Percentiles rank a stretch among this genome's conserved stretches.
Evolutionary conservation across 2,329 filamentous ascomycete genomes (phyloP).

Genomic region (Botrytis fragariae): DNA sequence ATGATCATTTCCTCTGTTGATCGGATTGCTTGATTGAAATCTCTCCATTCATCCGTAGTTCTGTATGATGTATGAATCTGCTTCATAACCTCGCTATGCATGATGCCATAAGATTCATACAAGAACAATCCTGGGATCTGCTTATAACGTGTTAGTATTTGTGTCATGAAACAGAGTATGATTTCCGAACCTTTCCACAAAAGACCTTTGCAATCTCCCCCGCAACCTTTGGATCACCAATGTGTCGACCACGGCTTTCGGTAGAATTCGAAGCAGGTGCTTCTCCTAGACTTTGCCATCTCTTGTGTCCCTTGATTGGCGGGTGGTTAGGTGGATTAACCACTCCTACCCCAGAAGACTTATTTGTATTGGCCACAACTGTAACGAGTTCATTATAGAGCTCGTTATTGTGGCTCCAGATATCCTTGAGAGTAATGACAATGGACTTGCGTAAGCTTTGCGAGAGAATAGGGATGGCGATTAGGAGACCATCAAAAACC

Average conservation of each 20-base stretch:
- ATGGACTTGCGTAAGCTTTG: slow-evolving; percentile 67
- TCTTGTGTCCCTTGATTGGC: slow-evolving; percentile 40
- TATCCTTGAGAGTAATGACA: slow-evolving; percentile 74
- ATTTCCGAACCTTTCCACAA: slow-evolving; percentile 50
- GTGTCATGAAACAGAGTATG: not conserved
- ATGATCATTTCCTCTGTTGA: slow-evolving; percentile 72
- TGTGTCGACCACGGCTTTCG: slow-evolving; percentile 47
- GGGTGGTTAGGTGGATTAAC: slow-evolving; percentile 15
- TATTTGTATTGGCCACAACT: slow-evolving; percentile 62
- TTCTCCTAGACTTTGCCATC: slow-evolving; percentile 46
- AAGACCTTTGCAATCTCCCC: slow-evolving; percentile 62
- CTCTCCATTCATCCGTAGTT: slow-evolving; percentile 69
- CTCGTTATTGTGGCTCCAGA: slow-evolving; percentile 79
- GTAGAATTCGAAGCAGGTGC: slow-evolving; percentile 39
- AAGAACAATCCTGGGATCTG: slow-evolving; percentile 79
- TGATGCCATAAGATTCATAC: slow-evolving; percentile 89
- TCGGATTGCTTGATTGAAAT: slow-evolving; percentile 83
- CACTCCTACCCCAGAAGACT: slow-evolving; percentile 51
- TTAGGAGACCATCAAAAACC: slow-evolving; percentile 74
- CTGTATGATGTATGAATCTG: slow-evolving; percentile 70
- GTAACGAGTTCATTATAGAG: slow-evolving; percentile 73
- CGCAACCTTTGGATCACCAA: slow-evolving; percentile 57
- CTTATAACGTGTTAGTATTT: not conserved
- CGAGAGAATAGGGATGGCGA: slow-evolving; percentile 66
- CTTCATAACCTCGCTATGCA: slow-evolving; percentile 81